Base-by-base conservation (phyloP, 2,329 filamentous ascomycete species). In the Lithohypha guttulata region DNA sequence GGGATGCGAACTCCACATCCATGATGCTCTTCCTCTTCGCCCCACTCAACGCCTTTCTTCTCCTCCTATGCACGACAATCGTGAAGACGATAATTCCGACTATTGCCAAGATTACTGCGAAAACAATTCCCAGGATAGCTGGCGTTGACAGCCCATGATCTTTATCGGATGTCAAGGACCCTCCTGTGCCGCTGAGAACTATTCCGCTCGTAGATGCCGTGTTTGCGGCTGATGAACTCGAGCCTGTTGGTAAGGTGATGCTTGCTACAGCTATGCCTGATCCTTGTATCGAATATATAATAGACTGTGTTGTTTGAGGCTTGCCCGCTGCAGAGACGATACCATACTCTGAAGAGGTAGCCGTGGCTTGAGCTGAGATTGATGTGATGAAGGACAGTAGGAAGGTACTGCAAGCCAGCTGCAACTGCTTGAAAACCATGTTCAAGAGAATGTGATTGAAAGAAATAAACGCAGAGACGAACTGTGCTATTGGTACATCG, bases 1-100 rank as follows among this genome's bases (percentile, higher is more conserved):
- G 17, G 10, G 35, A 15, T 14, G 35, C 35, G 19, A 39, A 39
- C n/a, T 39, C 35, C n/a, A 23, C 35, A 15, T 39, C 35, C 35
- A 39, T 39, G 35, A 39, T 39, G 18, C 23, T 39, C 14, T 28
- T 27, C 26, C 35, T 20, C 14, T 28, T 39, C 3, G 27, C 35
- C 15, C 20, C 17, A 3, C 25, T 14, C 11, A 31, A 8, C 7
- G 27, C 27, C 23, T 30, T 26, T 39, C 20, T n/a, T 31, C 35
- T 29, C 14, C 19, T 22, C 21, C 19, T 31, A n/a, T 39, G 18
- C 17, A 39, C 18, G 10, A 23, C 13, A 14, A 39, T 22, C 2
- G 26, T 28, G 26, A 39, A 14, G 20, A 39, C 17, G 27, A 39
- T 25, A n/a, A 39, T 39, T 8, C 26, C 25, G 4, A 39, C 27